Evolutionary conservation across 2,329 filamentous ascomycete genomes (phyloP).

Genomic region (Pseudodiploospora longispora): DNA sequence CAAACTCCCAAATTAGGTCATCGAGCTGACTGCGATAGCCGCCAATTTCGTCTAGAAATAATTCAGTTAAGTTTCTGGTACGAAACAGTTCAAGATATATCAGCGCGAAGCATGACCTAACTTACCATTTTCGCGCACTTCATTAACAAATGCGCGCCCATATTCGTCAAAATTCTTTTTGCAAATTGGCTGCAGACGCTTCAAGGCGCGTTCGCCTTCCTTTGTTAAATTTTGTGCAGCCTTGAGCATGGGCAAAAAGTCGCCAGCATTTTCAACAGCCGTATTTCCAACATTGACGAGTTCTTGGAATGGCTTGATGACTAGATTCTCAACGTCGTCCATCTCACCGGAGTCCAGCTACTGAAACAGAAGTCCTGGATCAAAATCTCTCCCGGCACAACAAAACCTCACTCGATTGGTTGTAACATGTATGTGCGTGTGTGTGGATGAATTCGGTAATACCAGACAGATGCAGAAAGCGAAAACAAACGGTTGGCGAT

Average conservation of each 20-base stretch:
- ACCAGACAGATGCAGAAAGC: too few relatives aligned
- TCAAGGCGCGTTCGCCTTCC: conserved; percentile 41
- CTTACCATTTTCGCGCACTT: conserved; percentile 47
- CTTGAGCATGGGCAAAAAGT: conserved; percentile 38
- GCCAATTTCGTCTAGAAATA: conserved; percentile 38
- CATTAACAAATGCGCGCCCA: conserved; percentile 39
- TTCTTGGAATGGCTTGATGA: conserved; percentile 43
- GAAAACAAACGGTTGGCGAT: too few relatives aligned
- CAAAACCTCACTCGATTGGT: too few relatives aligned
- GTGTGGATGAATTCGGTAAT: too few relatives aligned
- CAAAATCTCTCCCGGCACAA: too few relatives aligned
- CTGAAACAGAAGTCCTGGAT: too few relatives aligned
- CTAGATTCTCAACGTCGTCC: conserved; percentile 35
- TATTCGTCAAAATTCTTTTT: conserved; percentile 40
- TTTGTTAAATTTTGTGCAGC: conserved; percentile 39
- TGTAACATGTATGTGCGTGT: too few relatives aligned
- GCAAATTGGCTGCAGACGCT: conserved; percentile 44
- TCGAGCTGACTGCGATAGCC: conserved; percentile 38
- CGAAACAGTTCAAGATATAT: not conserved
- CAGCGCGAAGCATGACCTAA: not conserved
- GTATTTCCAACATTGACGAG: conserved; percentile 42
- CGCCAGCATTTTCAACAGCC: conserved; percentile 40
- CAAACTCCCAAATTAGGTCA: conserved; percentile 48
- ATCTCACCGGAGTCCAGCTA: conserved; percentile 15
- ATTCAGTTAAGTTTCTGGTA: not conserved